Evolutionary conservation across 345 rosid species (phyloP).

Genomic region (Populus tremula): DNA sequence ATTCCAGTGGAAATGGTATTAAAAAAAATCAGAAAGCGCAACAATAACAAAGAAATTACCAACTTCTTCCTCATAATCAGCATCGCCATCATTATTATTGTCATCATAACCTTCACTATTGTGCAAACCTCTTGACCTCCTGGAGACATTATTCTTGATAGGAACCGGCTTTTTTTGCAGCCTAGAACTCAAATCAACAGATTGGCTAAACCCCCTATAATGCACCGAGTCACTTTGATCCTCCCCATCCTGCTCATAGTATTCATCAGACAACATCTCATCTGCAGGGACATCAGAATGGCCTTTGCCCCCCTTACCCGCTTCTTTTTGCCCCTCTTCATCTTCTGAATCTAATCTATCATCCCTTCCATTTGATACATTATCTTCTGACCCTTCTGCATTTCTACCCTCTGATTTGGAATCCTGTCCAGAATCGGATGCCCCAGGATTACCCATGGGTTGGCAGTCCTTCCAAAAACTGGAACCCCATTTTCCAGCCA

Average conservation of each 20-base stretch:
- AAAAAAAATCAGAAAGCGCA: conserved; percentile 12
- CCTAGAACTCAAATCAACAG: conserved; percentile 53
- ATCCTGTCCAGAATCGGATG: conserved; percentile 70
- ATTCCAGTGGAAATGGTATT: background rate
- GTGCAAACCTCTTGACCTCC: conserved; percentile 52
- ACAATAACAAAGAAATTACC: conserved; percentile 47
- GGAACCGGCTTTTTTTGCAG: conserved; percentile 44
- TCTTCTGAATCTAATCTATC: conserved; percentile 61
- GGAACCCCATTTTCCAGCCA: conserved; percentile 89
- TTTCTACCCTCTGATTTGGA: conserved; percentile 55
- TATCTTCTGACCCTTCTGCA: conserved; percentile 53
- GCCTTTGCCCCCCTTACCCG: conserved; percentile 53
- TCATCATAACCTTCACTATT: conserved; percentile 35
- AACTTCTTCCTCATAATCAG: conserved; percentile 79
- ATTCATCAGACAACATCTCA: conserved; percentile 99
- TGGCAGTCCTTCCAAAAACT: conserved; percentile 97
- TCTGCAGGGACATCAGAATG: conserved; percentile 90
- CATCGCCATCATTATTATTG: conserved; percentile 48
- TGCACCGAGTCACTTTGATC: conserved; percentile 75
- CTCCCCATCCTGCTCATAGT: conserved; percentile 99
- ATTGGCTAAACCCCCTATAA: conserved; percentile 50
- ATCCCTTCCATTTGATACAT: conserved; percentile 53
- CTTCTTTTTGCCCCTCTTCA: conserved; percentile 56
- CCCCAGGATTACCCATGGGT: conserved; percentile 61
- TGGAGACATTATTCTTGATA: conserved; percentile 38